These are phyloP conservation scores for Linaria vulgaris DNA, from an alignment of 257 asterid genomes.

Conservation along the genomic window DNA sequence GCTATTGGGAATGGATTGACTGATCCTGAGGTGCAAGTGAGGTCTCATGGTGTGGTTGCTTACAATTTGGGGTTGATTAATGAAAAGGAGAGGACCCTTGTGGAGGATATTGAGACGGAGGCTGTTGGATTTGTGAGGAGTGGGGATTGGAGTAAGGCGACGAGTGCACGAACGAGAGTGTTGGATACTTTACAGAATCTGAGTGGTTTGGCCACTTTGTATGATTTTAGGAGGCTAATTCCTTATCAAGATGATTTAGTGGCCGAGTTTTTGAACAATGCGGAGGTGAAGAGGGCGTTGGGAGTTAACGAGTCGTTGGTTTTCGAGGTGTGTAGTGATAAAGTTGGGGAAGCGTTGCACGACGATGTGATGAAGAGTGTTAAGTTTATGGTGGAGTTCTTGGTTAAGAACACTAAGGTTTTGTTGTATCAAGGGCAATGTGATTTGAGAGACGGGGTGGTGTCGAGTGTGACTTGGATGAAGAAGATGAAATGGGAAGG, in stretches of 20 bases:
- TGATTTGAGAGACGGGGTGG: constrained; percentile 71
- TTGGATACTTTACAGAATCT: constrained; percentile 42
- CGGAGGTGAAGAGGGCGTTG: constrained; percentile 48
- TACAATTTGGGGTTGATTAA: constrained; percentile 63
- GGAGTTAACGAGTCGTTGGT: constrained; percentile 46
- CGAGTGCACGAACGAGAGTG: constrained; percentile 39
- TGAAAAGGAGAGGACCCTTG: constrained; percentile 40
- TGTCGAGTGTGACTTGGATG: constrained; percentile 68
- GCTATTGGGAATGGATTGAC: constrained; percentile 88
- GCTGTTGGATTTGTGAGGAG: constrained; percentile 29
- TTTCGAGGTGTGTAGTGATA: constrained; percentile 50
- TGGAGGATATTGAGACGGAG: constrained; percentile 56
- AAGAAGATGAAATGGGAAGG: constrained; percentile 70
- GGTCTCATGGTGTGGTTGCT: constrained; percentile 50
- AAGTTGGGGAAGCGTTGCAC: constrained; percentile 49
- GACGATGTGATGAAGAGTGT: constrained; percentile 88
- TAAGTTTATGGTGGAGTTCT: constrained; percentile 58
- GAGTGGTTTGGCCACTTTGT: constrained; percentile 76
- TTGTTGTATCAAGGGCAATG: constrained; percentile 73
- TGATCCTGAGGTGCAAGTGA: constrained; percentile 75
- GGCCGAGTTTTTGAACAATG: constrained; percentile 42
- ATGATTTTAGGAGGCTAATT: constrained; percentile 53
- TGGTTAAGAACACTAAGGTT: constrained; percentile 59
- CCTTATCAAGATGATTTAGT: constrained; percentile 62
- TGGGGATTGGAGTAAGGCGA: constrained; percentile 64